Conservation (phyloP, 768 basidiomycete genomes). For the Filobasidium wieringae region DNA sequence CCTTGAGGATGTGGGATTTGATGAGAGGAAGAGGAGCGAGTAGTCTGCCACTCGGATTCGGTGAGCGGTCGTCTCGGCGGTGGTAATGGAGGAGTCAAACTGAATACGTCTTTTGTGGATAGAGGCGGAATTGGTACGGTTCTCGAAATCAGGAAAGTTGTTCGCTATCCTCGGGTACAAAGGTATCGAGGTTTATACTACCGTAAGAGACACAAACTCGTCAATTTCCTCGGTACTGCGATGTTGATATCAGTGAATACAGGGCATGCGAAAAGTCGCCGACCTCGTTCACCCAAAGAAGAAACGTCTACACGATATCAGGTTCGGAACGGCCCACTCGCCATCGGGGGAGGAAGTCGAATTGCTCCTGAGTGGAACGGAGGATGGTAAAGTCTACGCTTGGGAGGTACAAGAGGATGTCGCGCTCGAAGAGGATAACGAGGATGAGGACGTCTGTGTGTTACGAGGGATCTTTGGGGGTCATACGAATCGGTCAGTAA, state of each 20-base stretch:
- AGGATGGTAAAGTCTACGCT: constrained; percentile 68
- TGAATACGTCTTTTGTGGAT: background rate
- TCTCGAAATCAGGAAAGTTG: constrained; percentile 62
- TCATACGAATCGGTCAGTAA: constrained; percentile 68
- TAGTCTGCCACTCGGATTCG: constrained; percentile 78
- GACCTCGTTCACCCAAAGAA: constrained; percentile 49
- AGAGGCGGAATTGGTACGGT: constrained; percentile 91
- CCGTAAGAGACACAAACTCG: constrained; percentile 43
- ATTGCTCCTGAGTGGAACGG: constrained; percentile 68
- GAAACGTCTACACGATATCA: constrained; percentile 71
- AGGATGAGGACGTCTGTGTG: constrained; percentile 17
- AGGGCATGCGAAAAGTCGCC: constrained; percentile 73
- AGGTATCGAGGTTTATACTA: constrained; percentile 70
- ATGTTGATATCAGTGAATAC: background rate
- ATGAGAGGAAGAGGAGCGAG: constrained; percentile 86
- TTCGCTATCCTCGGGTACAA: constrained; percentile 70
- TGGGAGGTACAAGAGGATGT: constrained; percentile 48
- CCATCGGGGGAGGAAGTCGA: constrained; percentile 37
- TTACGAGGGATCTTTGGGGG: constrained; percentile 55
- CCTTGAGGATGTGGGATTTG: constrained; percentile 95
- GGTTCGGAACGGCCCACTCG: constrained; percentile 54
- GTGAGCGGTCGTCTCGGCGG: constrained; percentile 41
- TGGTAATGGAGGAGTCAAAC: constrained; percentile 1
- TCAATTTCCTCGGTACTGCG: background rate
- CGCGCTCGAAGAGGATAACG: constrained; percentile 33